Evolutionary conservation across 495 filamentous ascomycete genomes (phyloP), one percentile per base, ranked within the genome.

Genomic region (Immersiella caudata): DNA sequence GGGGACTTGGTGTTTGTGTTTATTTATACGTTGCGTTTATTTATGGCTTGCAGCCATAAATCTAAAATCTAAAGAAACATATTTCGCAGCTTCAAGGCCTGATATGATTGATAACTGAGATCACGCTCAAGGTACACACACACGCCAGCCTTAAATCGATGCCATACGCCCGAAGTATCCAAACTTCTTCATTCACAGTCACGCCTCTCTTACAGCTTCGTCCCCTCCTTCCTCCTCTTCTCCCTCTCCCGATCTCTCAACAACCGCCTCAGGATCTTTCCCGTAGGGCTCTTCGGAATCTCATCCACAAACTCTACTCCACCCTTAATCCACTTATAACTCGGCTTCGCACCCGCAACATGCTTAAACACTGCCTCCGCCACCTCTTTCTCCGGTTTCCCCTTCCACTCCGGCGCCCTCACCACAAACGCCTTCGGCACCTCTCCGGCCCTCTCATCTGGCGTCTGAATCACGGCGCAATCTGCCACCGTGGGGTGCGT

Each of bases 251-350:
- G 85, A 74, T 98, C 94, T 36, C 92, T 86, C 64, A 98, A 78
- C 70, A 96, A 70, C 21, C 92, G 83, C 51, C 93, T 81, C 73
- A 98, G 75, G 69, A 98, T 97, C 88, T 98, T 97, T 11, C 94
- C 94, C 75, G 90, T 93, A 0, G 94, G 90, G 71, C 91, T 96
- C 83, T 97, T 97, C 21, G 94, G 94, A 64, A 97, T 85, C 40
- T 73, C 79, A 64, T 89, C 86, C 24, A 89, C 74, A 72, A 97
- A 97, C 71, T 89, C 85, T 7, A 97, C 82, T 6, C 93, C 93
- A 5, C 93, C 93, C 77, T 89, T 91, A 67, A 97, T 79, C 91
- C 92, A 93, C 84, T 97, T 97, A 74, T 96, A 91, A 51, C 87
- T 84, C 2, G 91, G 89, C 79, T 96, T 96, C 78, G 93, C 88